Evolutionary conservation across 345 rosid genomes (phyloP), one percentile per base, ranked within the genome.

Genomic region (Corymbia maculata): DNA sequence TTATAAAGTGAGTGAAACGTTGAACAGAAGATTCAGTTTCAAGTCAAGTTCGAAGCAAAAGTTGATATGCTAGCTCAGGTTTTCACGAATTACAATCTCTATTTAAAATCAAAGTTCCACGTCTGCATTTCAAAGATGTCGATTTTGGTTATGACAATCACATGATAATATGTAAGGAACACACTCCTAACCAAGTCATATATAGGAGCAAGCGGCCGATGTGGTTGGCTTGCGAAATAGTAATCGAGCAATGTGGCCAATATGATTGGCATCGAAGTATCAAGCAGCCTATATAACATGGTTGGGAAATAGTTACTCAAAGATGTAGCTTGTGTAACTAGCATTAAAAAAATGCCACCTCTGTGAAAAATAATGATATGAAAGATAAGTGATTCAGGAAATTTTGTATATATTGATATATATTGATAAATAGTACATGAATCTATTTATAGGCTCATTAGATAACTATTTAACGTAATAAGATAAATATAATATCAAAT

Each of bases 201-300:
- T 5, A 32, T 22, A 84, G 52, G 52, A 61, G 16, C 70, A 28
- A 61, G 32, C 17, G 4, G 17, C 13, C 2, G 0, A 61, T 28
- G 32, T 0, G 9, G 28, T 2, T 61, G 0, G 70, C 17, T 28
- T 28, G 70, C 4, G 0, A 61, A 61, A 28, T 61, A 61, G 68
- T 26, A 61, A 61, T 61, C 12, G 32, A 61, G 13, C 0, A 0
- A 28, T 8, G 13, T 61, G 70, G 6, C 70, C 70, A 28, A 30
- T 28, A 28, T 0, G 70, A 7, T 2, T 0, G 1, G 32, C 15
- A 0, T 61, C 1, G 2, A 26, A 61, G 16, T 26, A 61, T 61
- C 4, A 0, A 28, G 1, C 0, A 14, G 32, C 1, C 70, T 28
- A 61, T 28, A 28, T 28, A 26, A 1, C 68, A 24, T 5, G 68